Evolutionary conservation across 192 early-diverging fungal genomes (phyloP), one percentile per base, ranked within the genome.

Genomic region (Backusella sp.): DNA sequence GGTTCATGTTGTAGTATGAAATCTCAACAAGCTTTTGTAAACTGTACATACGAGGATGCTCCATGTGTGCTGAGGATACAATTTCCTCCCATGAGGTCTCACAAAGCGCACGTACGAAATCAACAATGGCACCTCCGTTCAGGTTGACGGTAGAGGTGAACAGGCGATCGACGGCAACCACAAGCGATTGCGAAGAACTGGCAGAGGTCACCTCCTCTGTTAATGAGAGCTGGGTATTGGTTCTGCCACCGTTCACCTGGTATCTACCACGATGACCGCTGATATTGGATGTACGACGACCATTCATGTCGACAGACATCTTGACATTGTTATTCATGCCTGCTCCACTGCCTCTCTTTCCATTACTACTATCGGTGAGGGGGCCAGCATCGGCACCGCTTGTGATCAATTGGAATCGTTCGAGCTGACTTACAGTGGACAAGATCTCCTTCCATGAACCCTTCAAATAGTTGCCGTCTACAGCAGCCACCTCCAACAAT

Each of bases 11-110:
- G 86, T 98, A 98, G 84, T 98, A 95, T 1, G 95, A 91, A 68
- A 98, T 96, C 78, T 98, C 97, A 1, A 98, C 97, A 68, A 98
- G 88, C 76, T 97, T 97, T 77, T 96, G 96, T 74, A 98, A 84
- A 76, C 94, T 92, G 83, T 94, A 98, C 90, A 96, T 92, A 23
- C 96, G 83, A 65, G 95, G 93, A 7, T 88, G 86, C n/a, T 86
- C 78, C 30, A 86, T 44, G 46, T 77, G 75, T 6, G 87, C 78
- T 11, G 89, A 89, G 6, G 89, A 91, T 36, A 91, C 87, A 36
- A 97, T 94, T 80, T 98, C 97, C 75, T 95, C 92, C 91, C 94
- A 93, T 6, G 93, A 95, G 0, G 94, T 94, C 39, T 89, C 80
- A 79, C 95, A 94, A 65, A 98, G 81, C 4, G 95, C 91, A 11